Evolutionary conservation across 768 basidiomycete species (phyloP), one percentile per base, ranked within the genome.

Genomic region (Tylopilus vinaceipallidus): DNA sequence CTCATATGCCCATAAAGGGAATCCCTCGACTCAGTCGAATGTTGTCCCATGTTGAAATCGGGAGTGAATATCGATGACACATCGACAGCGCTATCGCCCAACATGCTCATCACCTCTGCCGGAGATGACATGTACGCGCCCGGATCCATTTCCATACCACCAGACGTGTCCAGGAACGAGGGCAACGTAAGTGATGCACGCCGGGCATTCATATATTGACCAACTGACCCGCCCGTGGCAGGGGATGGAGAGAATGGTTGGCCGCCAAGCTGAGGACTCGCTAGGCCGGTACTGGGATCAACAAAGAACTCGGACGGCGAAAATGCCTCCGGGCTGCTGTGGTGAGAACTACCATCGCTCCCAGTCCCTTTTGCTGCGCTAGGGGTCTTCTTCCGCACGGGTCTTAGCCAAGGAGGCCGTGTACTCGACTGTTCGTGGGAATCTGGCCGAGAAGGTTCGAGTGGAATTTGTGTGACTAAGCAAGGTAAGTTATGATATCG

Each of bases 351-450:
- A 26, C 52, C 76, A 71, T 46, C 80, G 67, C 43, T 79, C 61
- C 49, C 77, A 72, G 55, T 74, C 71, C 35, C 68, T 70, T 69
- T 51, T 73, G 73, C 42, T 75, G 68, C 19, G 64, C 69, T 38
- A 73, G 80, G 70, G 6, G 80, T 76, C 73, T 88, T 89, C 66
- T 88, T 91, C 52, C 84, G 86, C 8, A 93, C 84, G 8, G 92
- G 93, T 40, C 92, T 82, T 51, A 95, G 81, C 92, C 93, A 95
- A 8, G 92, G 88, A 11, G 86, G 88, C 14, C 91, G 79, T 3
- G 71, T 56, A 24, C 74, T 71, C 35, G 70, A 75, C 37, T 76
- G 75, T 14, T 73, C 71, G 23, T 69, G 67, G 30, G 74, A 73
- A 20, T 84, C 80, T 43, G 77, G 75, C 22, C 76, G 75, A 26